Evolutionary conservation across 2,329 filamentous ascomycete genomes (phyloP).

Genomic region (Exophiala bonariae): DNA sequence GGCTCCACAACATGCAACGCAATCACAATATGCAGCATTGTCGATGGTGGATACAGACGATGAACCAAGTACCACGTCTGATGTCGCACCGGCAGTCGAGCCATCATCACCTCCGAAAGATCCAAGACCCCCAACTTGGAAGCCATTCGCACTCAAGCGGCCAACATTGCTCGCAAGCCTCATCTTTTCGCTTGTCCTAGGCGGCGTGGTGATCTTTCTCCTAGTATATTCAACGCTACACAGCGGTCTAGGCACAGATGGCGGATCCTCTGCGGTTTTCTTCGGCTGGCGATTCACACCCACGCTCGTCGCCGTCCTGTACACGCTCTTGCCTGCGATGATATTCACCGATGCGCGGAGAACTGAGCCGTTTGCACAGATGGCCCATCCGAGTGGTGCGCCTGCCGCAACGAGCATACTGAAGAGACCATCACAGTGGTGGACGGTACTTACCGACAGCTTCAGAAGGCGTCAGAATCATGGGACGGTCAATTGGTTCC

Average conservation of each 20-base stretch:
- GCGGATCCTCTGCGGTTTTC: slow-evolving; percentile 27
- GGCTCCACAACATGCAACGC: too few species aligned
- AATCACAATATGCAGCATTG: too few species aligned
- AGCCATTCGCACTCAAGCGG: slow-evolving; percentile 7
- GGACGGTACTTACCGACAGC: slow-evolving; percentile 25
- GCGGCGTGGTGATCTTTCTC: slow-evolving; percentile 5
- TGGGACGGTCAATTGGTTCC: slow-evolving; percentile 15
- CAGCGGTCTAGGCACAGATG: slow-evolving; percentile 28
- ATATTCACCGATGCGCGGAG: slow-evolving; percentile 29
- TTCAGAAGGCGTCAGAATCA: slow-evolving; percentile 22
- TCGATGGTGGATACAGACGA: too few species aligned
- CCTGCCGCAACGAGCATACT: slow-evolving; percentile 16
- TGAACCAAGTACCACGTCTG: too few species aligned
- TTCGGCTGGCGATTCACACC: slow-evolving; percentile 33
- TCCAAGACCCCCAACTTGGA: too few species aligned
- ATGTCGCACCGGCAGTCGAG: too few species aligned
- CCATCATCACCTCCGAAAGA: too few species aligned
- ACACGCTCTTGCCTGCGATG: slow-evolving; percentile 26
- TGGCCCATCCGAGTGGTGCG: slow-evolving; percentile 21
- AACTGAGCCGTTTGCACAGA: slow-evolving; percentile 30
- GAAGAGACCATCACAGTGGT: slow-evolving; percentile 24
- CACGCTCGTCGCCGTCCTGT: slow-evolving; percentile 31
- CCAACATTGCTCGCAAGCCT: slow-evolving; percentile 4
- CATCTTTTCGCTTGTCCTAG: slow-evolving; percentile 6
- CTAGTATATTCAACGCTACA: slow-evolving; percentile 22